These are phyloP conservation scores for Ceratocystis variospora DNA, from an alignment of 2,329 filamentous ascomycete genomes.

Conservation along the genomic window DNA sequence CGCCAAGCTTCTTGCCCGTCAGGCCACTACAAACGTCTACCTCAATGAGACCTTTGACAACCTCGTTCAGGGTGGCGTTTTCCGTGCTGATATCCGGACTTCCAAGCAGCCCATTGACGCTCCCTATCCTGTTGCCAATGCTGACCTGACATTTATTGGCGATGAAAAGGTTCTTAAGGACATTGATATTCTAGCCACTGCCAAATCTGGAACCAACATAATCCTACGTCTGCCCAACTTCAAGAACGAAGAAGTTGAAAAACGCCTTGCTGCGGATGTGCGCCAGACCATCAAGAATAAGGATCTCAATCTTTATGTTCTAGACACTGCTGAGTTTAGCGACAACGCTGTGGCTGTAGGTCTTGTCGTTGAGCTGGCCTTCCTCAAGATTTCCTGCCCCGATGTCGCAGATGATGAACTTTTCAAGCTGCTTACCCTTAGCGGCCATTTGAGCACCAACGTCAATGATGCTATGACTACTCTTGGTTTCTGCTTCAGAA, in stretches of 20 bases:
- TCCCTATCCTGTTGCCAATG: slow-evolving; percentile 64
- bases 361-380: slow-evolving; percentile 64
- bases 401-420: slow-evolving; percentile 48
- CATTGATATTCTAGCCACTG: slow-evolving; percentile 55
- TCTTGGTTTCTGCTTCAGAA: slow-evolving; percentile 47
- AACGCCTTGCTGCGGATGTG: slow-evolving; percentile 58
- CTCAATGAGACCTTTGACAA: slow-evolving; percentile 50
- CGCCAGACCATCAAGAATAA: slow-evolving; percentile 60
- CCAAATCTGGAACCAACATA: slow-evolving; percentile 58
- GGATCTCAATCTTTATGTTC: slow-evolving; percentile 54
- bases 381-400: slow-evolving; percentile 63
- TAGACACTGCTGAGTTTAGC: slow-evolving; percentile 57
- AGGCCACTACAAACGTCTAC: slow-evolving; percentile 49
- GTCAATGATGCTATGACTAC: slow-evolving; percentile 15
- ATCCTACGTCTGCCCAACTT: slow-evolving; percentile 63
- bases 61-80: slow-evolving; percentile 59
- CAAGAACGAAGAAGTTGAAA: slow-evolving; percentile 82
- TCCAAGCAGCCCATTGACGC: slow-evolving; percentile 74
- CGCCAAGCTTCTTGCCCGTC: slow-evolving; percentile 53
- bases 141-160: slow-evolving; percentile 66
- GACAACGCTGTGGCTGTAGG: slow-evolving; percentile 47
- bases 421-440: slow-evolving; percentile 46
- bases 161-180: slow-evolving; percentile 68
- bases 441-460: slow-evolving; percentile 12
- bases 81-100: slow-evolving; percentile 73